phyloP scores from a whole-genome alignment of 371 early-diverging fungal genomes.

The Actinomortierella ambigua region DNA sequence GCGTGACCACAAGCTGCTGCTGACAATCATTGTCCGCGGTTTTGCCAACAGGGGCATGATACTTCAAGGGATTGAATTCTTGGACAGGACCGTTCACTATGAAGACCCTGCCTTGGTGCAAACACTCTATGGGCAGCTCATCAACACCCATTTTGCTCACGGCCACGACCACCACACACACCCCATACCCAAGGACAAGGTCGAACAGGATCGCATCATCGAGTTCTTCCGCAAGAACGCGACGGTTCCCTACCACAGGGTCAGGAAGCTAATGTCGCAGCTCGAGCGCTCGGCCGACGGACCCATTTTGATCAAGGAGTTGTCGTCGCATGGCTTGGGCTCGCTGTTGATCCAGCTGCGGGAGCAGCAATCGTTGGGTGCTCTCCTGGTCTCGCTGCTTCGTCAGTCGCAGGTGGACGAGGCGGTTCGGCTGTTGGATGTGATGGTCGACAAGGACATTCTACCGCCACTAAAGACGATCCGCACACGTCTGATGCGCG shows the following conservation, averaged over 20 bases:
- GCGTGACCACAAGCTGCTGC: conserved; percentile 12
- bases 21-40: conserved; percentile 24
- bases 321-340: conserved; percentile 18
- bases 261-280: no score
- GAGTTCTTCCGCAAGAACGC: background rate
- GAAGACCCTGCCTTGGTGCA: background rate
- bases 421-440: no score
- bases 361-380: no score
- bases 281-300: background rate
- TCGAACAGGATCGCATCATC: background rate
- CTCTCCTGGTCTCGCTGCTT: no score
- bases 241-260: no score
- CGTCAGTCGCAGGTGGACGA: no score
- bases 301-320: background rate
- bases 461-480: no score
- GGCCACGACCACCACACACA: background rate
- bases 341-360: conserved; percentile 10
- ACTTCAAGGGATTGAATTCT: conserved; percentile 21
- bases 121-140: background rate
- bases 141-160: background rate
- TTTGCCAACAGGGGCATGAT: conserved; percentile 12
- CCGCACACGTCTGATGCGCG: no score
- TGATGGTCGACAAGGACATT: no score
- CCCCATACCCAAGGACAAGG: background rate
- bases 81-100: conserved; percentile 15